These are phyloP conservation scores for Penicillium desertorum DNA, from an alignment of 495 filamentous ascomycete species.

Conservation along the genomic window DNA sequence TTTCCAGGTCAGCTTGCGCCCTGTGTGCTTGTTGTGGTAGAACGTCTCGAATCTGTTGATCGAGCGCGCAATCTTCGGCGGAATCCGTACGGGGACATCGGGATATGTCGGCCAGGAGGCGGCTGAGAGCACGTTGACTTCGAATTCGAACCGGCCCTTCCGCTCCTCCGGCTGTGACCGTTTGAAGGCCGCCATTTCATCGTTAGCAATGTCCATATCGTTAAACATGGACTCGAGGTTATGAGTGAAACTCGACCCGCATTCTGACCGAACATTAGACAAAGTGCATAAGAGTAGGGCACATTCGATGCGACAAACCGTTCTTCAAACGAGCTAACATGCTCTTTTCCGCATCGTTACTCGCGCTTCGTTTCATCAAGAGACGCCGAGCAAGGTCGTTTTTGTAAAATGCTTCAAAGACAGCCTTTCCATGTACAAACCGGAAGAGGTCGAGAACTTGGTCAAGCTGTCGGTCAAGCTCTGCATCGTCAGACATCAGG, in stretches of 20 bases:
- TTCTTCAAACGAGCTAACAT: slow-evolving; percentile 90
- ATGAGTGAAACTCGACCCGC: slow-evolving; percentile 88
- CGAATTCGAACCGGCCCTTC: slow-evolving; percentile 64
- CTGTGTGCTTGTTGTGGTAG: slow-evolving; percentile 84
- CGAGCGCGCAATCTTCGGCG: slow-evolving; percentile 63
- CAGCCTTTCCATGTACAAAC: slow-evolving; percentile 94
- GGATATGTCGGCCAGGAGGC: slow-evolving; percentile 92
- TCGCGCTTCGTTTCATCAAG: slow-evolving; percentile 87
- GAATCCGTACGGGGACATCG: slow-evolving; percentile 73
- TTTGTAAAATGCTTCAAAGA: slow-evolving; percentile 99
- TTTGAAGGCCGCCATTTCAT: slow-evolving; percentile 75
- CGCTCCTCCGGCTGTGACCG: slow-evolving; percentile 46
- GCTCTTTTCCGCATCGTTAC: slow-evolving; percentile 89
- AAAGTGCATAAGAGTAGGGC: neutral
- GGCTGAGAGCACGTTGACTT: slow-evolving; percentile 80
- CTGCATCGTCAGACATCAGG: slow-evolving; percentile 82
- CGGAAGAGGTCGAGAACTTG: slow-evolving; percentile 90
- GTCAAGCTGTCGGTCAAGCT: slow-evolving; percentile 86
- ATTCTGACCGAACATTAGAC: slow-evolving; percentile 55
- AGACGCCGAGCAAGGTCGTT: slow-evolving; percentile 87
- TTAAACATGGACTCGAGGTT: slow-evolving; percentile 99
- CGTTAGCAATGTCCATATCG: slow-evolving; percentile 85
- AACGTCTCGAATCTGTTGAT: slow-evolving; percentile 73
- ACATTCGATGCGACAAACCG: slow-evolving; percentile 38
- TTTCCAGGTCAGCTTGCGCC: slow-evolving; percentile 85